Base-by-base conservation (phyloP, 495 filamentous ascomycete genomes). In the Parathielavia hyrcaniae region DNA sequence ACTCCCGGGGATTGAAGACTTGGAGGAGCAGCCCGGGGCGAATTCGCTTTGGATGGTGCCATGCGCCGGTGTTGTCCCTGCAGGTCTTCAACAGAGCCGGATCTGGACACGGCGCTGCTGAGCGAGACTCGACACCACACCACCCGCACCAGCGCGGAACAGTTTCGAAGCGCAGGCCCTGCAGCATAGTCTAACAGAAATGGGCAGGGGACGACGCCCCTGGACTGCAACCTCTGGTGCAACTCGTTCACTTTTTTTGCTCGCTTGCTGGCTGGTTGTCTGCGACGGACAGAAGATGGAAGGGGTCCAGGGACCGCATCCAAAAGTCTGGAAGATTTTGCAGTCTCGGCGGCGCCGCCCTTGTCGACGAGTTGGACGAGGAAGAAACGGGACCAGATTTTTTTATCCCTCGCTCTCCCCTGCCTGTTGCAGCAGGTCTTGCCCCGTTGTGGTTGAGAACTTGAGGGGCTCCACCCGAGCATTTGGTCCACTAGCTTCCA, bases 401-500 rank as follows among this genome's bases (percentile, higher is more conserved):
- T 67, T 65, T 54, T 61, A 43, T 53, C 38, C 50, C 50, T 41
- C 50, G 53, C 62, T 59, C 63, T 57, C 53, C 53, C 34, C 48
- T 53, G 38, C n/a, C 46, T 22, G 35, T 50, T 54, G 39, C 36
- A 50, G 47, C 49, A 26, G 19, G 2, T 14, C 53, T 44, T 32
- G 40, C 38, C 23, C 41, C 17, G 48, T 22, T 38, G 47, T n/a
- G 34, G 51, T 22, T 44, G 6, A 23, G 56, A n/a, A n/a, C n/a
- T n/a, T n/a, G n/a, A n/a, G 14, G 57, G 61, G 59, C 66, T 61
- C 62, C 66, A 68, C 64, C 66, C 61, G 59, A 61, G 64, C 64
- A 65, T 67, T 68, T 68, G 68, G 68, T 71, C 67, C 68, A 69
- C 63, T 59, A 64, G 64, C 67, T 69, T 67, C 63, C 61, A 64